Evolutionary conservation across 2,329 filamentous ascomycete species (phyloP).

Genomic region (Penicillium sp.): DNA sequence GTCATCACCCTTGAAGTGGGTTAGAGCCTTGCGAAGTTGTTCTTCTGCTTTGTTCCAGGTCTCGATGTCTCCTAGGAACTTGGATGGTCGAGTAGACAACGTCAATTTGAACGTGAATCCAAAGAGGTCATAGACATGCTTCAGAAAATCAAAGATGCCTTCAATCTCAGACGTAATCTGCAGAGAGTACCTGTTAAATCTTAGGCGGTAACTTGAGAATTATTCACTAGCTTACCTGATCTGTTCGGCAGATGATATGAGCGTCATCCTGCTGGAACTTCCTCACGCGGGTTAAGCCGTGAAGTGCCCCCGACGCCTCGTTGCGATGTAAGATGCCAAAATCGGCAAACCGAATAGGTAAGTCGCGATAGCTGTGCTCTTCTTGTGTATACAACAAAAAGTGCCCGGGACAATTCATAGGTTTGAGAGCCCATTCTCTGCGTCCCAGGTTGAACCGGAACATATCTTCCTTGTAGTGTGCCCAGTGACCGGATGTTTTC

Average conservation of each 20-base stretch:
- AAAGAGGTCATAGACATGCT: constrained; percentile 76
- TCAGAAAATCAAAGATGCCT: constrained; percentile 83
- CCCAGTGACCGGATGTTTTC: constrained; percentile 95
- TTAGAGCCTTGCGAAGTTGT: constrained; percentile 77
- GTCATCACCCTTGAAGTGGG: constrained; percentile 71
- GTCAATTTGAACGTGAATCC: constrained; percentile 92
- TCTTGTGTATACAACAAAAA: constrained; percentile 83
- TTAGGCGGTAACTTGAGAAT: no score
- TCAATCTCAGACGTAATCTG: constrained; percentile 64
- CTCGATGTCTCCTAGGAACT: constrained; percentile 80
- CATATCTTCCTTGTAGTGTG: constrained; percentile 94
- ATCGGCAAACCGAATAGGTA: constrained; percentile 91
- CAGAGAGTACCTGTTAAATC: no score
- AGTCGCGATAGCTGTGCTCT: constrained; percentile 82
- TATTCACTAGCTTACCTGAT: no score
- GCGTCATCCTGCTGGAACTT: constrained; percentile 65
- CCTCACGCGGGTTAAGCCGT: constrained; percentile 86
- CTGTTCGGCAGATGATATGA: no score
- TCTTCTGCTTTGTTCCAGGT: constrained; percentile 89
- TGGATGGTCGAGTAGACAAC: constrained; percentile 86
- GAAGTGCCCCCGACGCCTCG: constrained; percentile 88
- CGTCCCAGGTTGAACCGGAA: constrained; percentile 65
- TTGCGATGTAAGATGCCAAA: constrained; percentile 75
- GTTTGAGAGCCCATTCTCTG: constrained; percentile 90
- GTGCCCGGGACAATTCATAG: constrained; percentile 98